Conservation (phyloP, 805 yeast species). For the Starmerella stigmatis region DNA sequence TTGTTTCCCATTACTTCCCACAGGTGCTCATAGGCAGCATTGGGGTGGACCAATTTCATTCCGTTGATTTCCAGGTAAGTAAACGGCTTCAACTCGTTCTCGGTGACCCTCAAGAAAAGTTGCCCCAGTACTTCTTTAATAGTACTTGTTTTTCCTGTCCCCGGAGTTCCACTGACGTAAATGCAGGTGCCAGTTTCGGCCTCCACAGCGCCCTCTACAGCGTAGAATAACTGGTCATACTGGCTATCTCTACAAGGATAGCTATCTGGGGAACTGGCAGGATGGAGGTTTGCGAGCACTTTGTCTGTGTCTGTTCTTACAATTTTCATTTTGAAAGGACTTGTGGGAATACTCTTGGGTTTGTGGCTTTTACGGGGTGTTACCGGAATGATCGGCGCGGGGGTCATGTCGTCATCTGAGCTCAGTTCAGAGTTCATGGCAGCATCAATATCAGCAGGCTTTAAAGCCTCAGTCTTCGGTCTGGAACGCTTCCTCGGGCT, state of each 20-base stretch:
- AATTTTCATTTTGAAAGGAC: not conserved
- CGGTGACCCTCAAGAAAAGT: conserved; percentile 37
- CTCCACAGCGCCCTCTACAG: conserved; percentile 60
- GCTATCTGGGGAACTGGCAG: conserved; percentile 32
- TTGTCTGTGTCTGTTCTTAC: conserved; percentile 2
- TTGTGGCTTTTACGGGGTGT: not conserved
- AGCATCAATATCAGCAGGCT: not conserved
- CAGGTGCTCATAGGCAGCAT: conserved; percentile 66
- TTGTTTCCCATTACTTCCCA: conserved; percentile 63
- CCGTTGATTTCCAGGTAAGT: conserved; percentile 84
- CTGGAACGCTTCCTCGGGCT: not conserved
- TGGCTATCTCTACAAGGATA: conserved; percentile 84
- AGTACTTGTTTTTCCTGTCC: conserved; percentile 94
- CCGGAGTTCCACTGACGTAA: conserved; percentile 94
- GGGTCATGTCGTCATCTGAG: not conserved
- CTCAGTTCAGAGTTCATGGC: not conserved
- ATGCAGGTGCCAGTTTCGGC: conserved; percentile 70
- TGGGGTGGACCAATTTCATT: conserved; percentile 68
- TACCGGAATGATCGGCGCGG: not conserved
- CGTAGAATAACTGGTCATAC: conserved; percentile 56
- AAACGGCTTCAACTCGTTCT: conserved; percentile 40
- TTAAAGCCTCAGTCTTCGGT: too few species aligned
- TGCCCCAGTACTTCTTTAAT: conserved; percentile 74
- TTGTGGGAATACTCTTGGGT: not conserved
- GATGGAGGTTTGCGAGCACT: conserved; percentile 14